phyloP scores from a whole-genome alignment of 768 basidiomycete genomes.

The Boletus fagicola region DNA sequence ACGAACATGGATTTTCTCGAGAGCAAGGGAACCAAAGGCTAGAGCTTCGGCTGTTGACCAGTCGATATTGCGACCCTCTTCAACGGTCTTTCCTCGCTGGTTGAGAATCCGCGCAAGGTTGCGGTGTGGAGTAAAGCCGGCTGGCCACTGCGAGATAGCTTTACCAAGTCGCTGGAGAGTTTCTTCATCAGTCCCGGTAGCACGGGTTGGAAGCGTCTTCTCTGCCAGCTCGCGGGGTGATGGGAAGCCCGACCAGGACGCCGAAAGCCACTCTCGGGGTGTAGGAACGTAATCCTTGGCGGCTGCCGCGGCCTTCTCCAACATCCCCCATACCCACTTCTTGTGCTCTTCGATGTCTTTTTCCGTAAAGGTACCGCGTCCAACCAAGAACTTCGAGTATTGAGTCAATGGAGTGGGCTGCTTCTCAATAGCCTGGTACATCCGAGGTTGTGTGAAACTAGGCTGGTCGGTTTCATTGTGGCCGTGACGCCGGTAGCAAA shows the following conservation, averaged over 20 bases:
- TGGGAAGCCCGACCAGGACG: slow-evolving; percentile 98
- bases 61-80: slow-evolving; percentile 90
- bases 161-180: slow-evolving; percentile 83
- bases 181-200: slow-evolving; percentile 77
- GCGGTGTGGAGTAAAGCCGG: slow-evolving; percentile 82
- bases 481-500: slow-evolving; percentile 98
- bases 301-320: slow-evolving; percentile 92
- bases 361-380: slow-evolving; percentile 91
- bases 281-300: slow-evolving; percentile 96
- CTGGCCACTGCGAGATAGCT: slow-evolving; percentile 81
- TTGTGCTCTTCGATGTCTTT: slow-evolving; percentile 98
- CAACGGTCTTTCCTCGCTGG: slow-evolving; percentile 84
- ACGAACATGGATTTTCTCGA: slow-evolving; percentile 93
- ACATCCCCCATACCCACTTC: slow-evolving; percentile 99
- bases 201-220: slow-evolving; percentile 83
- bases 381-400: slow-evolving; percentile 88
- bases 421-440: slow-evolving; percentile 96
- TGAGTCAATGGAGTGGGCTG: slow-evolving; percentile 90
- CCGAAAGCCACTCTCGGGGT: slow-evolving; percentile 95
- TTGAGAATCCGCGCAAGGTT: slow-evolving; percentile 92
- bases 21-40: slow-evolving; percentile 89
- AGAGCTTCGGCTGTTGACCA: slow-evolving; percentile 99
- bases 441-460: slow-evolving; percentile 95
- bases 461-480: slow-evolving; percentile 99
- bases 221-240: slow-evolving; percentile 95